Evolutionary conservation across 805 yeast species (phyloP), one percentile per base, ranked within the genome.

Genomic region (Wickerhamiella sorbophila): DNA sequence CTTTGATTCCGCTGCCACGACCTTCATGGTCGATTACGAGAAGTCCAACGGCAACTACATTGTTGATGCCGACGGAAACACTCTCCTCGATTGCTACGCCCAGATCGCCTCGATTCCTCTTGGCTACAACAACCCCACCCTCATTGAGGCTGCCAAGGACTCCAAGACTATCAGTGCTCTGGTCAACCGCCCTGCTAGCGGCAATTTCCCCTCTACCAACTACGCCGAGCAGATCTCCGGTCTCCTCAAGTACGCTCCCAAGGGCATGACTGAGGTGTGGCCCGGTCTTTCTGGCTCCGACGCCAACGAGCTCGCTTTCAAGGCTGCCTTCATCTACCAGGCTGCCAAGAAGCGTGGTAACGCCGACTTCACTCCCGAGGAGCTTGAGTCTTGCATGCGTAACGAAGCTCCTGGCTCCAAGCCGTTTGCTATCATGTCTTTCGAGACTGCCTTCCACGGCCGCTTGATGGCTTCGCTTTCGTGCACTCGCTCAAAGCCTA

Each of bases 361-460:
- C 41, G 62, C 66, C n/a, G 67, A 66, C 19, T 83, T 81, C 63
- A 59, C 87, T 5, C 56, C 60, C 9, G 84, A 78, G 56, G 96
- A 87, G 63, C 71, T 73, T 59, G 60, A 52, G 16, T 64, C 87
- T 3, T 79, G 78, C 44, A 87, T 87, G 96, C 65, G 71, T 49
- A 85, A 85, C 62, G 65, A 70, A 52, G 72, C 83, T 21, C 97
- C 97, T 40, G 95, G 95, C 44, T 72, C 94, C 38, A 94, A 95
- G 29, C 81, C 80, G 31, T 63, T 82, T 52, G 85, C 94, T 39
- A 80, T 87, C 47, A 58, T 88, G 51, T 85, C 95, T 4, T 87
- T 87, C 65, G 77, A 77, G 62, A 71, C 75, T 50, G 91, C 91
- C 24, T 88, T 87, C 81, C 97, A 87, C 60, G 97, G 97, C 50